A percentile compares a stretch with the other conserved stretches of the same genome.
These are phyloP conservation scores for Syzygium aqueum DNA, from an alignment of 345 rosid genomes.

Conservation along the genomic window DNA sequence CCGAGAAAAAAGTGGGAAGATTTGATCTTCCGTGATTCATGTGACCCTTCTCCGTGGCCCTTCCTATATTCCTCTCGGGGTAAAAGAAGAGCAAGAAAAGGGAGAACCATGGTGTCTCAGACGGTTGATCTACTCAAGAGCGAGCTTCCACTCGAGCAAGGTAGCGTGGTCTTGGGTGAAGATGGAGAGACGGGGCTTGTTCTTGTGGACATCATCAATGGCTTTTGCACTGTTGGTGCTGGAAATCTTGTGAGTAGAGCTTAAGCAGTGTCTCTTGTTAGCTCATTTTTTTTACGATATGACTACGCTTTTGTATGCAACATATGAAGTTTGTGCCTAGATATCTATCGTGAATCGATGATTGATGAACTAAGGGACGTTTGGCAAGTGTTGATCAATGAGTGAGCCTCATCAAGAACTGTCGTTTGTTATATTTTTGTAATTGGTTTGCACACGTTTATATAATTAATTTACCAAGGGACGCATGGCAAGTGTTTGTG, in stretches of 20 bases:
- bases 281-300: background rate
- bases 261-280: background rate
- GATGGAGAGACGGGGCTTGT: slow-evolving; percentile 34
- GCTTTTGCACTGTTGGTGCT: slow-evolving; percentile 51
- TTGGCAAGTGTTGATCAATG: background rate
- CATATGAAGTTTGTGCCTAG: background rate
- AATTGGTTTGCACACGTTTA: background rate
- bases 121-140: slow-evolving; percentile 19
- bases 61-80: background rate
- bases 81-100: background rate
- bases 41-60: background rate
- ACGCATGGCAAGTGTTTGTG: background rate
- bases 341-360: background rate
- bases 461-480: background rate
- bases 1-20: background rate
- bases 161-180: slow-evolving; percentile 10
- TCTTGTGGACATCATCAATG: slow-evolving; percentile 42
- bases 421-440: background rate
- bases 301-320: background rate
- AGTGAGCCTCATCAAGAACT: background rate
- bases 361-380: background rate
- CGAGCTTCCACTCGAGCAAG: slow-evolving; percentile 34
- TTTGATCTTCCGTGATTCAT: background rate
- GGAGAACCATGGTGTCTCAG: slow-evolving; percentile 14
- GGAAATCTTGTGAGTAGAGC: slow-evolving; percentile 32